A percentile compares a stretch with the other conserved stretches of the same genome.
phyloP scores from a whole-genome alignment of 768 basidiomycete species.

The Leccinum subtestaceum region DNA sequence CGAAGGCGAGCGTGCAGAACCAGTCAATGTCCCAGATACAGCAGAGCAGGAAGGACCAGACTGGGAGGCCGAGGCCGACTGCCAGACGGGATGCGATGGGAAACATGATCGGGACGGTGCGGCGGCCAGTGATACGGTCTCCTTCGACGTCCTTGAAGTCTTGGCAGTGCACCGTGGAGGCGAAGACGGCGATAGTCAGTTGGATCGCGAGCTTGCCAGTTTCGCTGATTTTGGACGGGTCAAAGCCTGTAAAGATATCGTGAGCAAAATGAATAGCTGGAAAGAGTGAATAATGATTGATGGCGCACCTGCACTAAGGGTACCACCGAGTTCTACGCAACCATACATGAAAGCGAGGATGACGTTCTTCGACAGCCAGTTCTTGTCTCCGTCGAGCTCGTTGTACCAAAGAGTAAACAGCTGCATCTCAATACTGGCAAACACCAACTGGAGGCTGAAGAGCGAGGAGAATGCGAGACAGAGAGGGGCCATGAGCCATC shows the following conservation, averaged over 20 bases:
- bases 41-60: conserved; percentile 38
- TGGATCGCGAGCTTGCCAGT: conserved; percentile 32
- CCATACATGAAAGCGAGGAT: conserved; percentile 40
- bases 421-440: conserved; percentile 35
- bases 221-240: conserved; percentile 25
- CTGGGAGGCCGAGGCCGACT: conserved; percentile 33
- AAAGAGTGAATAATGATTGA: neutral
- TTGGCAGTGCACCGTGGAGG: conserved; percentile 48
- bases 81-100: conserved; percentile 37
- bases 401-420: conserved; percentile 37
- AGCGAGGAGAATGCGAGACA: conserved; percentile 36
- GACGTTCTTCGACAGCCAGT: conserved; percentile 39
- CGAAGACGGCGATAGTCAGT: conserved; percentile 38
- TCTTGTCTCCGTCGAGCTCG: conserved; percentile 36
- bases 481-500: conserved; percentile 34
- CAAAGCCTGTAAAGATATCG: conserved; percentile 13
- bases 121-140: conserved; percentile 37
- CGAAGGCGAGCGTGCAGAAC: conserved; percentile 25
- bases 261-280: neutral
- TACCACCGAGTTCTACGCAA: conserved; percentile 38
- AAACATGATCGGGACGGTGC: conserved; percentile 44
- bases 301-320: conserved; percentile 35
- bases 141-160: conserved; percentile 49
- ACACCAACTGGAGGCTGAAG: conserved; percentile 32
- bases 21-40: conserved; percentile 36